These are phyloP conservation scores for Hyaloscypha variabilis DNA, from an alignment of 495 filamentous ascomycete species.

Conservation along the genomic window DNA sequence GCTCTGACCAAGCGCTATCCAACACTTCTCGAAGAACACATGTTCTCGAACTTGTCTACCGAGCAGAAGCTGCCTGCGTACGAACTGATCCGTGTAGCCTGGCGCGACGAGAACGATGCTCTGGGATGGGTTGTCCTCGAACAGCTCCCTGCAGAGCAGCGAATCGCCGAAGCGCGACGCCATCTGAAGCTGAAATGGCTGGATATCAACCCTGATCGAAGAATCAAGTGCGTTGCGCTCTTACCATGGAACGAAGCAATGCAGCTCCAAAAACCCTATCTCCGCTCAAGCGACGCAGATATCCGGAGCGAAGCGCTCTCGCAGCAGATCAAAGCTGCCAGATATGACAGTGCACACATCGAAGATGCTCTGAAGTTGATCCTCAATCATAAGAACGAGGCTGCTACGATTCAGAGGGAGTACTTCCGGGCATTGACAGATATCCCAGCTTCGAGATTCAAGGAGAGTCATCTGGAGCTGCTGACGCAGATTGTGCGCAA, in stretches of 20 bases:
- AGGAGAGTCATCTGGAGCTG: conserved; percentile 4
- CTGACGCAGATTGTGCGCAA: conserved; percentile 15
- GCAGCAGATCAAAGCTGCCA: conserved; percentile 3
- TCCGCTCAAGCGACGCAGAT: conserved; percentile 6
- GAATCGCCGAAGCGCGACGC: conserved; percentile 12
- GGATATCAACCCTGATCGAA: not conserved
- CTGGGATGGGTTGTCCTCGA: not conserved
- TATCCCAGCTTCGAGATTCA: not conserved
- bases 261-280: conserved; percentile 5
- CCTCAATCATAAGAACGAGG: conserved; percentile 13
- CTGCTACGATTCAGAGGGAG: conserved; percentile 5
- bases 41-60: conserved; percentile 12
- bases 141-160: conserved; percentile 17
- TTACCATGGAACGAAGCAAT: conserved; percentile 20
- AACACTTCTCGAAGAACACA: conserved; percentile 10
- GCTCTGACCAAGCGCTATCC: conserved; percentile 21
- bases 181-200: conserved; percentile 13
- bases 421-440: not conserved
- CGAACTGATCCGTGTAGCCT: conserved; percentile 2
- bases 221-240: conserved; percentile 14
- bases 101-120: not conserved
- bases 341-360: not conserved
- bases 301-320: not conserved
- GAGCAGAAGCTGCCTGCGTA: conserved; percentile 25
- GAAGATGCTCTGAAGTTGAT: conserved; percentile 6